These are phyloP conservation scores for Cubamyces lactineus DNA, from an alignment of 768 basidiomycete genomes.

Conservation along the genomic window DNA sequence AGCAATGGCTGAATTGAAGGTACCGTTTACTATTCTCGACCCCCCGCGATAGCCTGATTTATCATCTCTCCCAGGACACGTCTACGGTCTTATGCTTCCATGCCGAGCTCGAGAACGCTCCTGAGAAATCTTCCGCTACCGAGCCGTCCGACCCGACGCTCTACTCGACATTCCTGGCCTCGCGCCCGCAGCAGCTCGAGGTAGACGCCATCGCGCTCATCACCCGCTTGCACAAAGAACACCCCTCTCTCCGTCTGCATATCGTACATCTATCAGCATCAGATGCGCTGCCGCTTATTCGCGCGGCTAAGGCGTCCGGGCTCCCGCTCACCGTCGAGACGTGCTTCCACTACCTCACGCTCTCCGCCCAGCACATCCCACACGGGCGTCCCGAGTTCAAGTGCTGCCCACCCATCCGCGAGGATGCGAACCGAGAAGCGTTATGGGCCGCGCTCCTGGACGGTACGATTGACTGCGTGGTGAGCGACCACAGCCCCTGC, in stretches of 20 bases:
- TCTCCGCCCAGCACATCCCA: slow-evolving; percentile 74
- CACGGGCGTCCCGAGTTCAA: slow-evolving; percentile 85
- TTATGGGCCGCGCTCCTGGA: slow-evolving; percentile 84
- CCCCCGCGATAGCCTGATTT: neutral
- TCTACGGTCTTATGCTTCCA: slow-evolving; percentile 85
- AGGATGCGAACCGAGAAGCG: slow-evolving; percentile 65
- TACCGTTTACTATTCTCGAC: slow-evolving; percentile 32
- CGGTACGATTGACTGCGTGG: slow-evolving; percentile 88
- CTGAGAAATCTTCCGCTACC: slow-evolving; percentile 24
- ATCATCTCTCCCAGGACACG: slow-evolving; percentile 49
- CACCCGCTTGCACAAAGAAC: slow-evolving; percentile 59
- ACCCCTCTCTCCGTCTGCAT: slow-evolving; percentile 79
- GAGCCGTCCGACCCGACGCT: slow-evolving; percentile 46
- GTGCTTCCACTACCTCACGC: slow-evolving; percentile 94
- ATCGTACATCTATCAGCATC: slow-evolving; percentile 95
- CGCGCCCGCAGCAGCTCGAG: slow-evolving; percentile 84
- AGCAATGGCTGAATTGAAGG: slow-evolving; percentile 80
- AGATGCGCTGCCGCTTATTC: slow-evolving; percentile 75
- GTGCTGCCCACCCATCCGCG: slow-evolving; percentile 94
- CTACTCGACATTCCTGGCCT: slow-evolving; percentile 84
- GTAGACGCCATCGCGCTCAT: slow-evolving; percentile 81
- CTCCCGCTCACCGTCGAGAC: slow-evolving; percentile 90
- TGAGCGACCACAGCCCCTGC: slow-evolving; percentile 97
- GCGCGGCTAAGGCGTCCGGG: slow-evolving; percentile 64
- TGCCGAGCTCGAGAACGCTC: slow-evolving; percentile 73